Evolutionary conservation across 768 basidiomycete genomes (phyloP).

Genomic region (Trametes gibbosa): DNA sequence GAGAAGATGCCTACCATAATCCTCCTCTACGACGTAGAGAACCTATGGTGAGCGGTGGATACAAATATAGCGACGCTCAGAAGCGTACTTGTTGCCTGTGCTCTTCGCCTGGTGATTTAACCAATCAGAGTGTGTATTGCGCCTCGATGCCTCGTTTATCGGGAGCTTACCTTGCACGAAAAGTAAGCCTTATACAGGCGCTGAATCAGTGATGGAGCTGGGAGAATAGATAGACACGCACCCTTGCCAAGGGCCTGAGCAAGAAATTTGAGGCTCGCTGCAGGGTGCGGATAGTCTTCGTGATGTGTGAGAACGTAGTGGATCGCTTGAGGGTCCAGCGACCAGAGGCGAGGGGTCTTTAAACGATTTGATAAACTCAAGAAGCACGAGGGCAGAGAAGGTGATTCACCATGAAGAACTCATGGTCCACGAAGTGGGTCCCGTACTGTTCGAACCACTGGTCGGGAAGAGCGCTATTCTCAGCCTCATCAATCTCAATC

Average conservation of each 20-base stretch:
- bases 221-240: neutral
- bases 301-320: constrained; percentile 59
- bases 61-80: neutral
- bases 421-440: constrained; percentile 40
- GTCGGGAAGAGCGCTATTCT: constrained; percentile 32
- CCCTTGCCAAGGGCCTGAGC: constrained; percentile 41
- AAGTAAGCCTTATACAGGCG: neutral
- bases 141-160: neutral
- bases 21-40: neutral
- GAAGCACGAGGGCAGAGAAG: neutral
- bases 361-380: neutral
- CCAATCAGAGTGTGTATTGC: neutral
- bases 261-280: constrained; percentile 35
- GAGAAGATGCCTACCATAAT: neutral
- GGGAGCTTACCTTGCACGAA: neutral
- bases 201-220: neutral
- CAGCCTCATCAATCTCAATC: constrained; percentile 42
- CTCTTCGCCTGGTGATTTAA: constrained; percentile 24
- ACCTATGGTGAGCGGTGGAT: neutral
- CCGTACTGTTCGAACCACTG: constrained; percentile 52
- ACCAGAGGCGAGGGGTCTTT: constrained; percentile 12
- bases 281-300: constrained; percentile 55
- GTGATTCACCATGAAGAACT: constrained; percentile 41
- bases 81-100: constrained; percentile 40
- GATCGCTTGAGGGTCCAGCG: constrained; percentile 56